Base-by-base conservation (phyloP, 768 basidiomycete genomes). In the Podaxis sp. region DNA sequence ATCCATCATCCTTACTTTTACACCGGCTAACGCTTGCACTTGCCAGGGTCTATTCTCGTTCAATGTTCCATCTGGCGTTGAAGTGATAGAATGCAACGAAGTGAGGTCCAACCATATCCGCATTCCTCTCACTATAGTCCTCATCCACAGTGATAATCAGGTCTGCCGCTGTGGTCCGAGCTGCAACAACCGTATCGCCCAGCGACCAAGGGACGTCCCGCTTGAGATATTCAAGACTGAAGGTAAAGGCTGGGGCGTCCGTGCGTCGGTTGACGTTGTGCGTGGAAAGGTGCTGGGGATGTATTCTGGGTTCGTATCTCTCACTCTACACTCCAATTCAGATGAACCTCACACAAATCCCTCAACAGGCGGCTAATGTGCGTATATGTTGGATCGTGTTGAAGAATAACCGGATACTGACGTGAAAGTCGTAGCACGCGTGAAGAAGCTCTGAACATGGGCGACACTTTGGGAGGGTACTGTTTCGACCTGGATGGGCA, bases 181-280 rank as follows among this genome's bases (percentile, higher is more conserved):
- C 2, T 90, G 88, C 64, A 71, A 64, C 2, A 90, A 89, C 64
- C 82, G 87, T 21, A 82, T 88, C 5, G 82, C 81, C 2, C 89
- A 90, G 62, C 71, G 62, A 27, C 82, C 87, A 5, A 79, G 89
- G 27, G 73, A 82, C 48, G 63, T 85, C 10, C 75, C 81, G 2
- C 75, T 90, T 7, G 82, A 89, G 63, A 70, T 90, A n/a, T 89
- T 89, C 77, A 82, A 86, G 63, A 90, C 88, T 0, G 38, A 57
- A 3, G 67, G 72, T 18, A 74, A 80, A 58, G 89, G 89, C 2
- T 90, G 87, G 88, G 88, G 89, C 5, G 87, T 80, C 2, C 76
- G 86, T n/a, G 70, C 83, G 0, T 64, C 76, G 5, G 63, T 67
- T 0, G 65, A 72, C 27, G 63, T 90, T 0, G 70, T 70, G 21